Conservation (phyloP, 306 rosid genomes). For the Luffa acutangula region DNA sequence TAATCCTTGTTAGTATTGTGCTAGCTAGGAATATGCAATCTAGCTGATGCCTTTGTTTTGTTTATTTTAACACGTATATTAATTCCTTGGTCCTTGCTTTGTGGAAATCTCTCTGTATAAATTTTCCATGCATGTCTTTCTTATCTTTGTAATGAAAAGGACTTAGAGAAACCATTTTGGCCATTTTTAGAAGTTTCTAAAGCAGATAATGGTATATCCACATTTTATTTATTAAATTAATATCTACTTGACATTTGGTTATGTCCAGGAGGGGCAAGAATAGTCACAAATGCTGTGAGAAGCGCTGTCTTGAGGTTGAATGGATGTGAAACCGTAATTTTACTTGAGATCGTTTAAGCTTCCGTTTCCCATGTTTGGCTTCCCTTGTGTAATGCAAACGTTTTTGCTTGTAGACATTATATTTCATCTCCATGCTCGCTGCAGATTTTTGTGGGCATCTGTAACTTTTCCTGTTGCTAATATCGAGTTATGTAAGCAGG, state of each 20-base stretch:
- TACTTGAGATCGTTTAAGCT: background rate
- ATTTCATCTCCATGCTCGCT: background rate
- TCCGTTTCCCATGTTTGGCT: background rate
- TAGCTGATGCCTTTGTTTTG: background rate
- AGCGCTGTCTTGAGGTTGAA: background rate
- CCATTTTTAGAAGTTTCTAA: background rate
- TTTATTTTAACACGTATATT: background rate
- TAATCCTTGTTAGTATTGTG: background rate
- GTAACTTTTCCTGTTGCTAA: background rate
- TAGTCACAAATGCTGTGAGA: background rate
- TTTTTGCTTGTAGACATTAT: background rate
- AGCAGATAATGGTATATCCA: background rate
- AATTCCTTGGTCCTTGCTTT: background rate
- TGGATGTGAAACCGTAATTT: background rate
- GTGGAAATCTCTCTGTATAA: background rate
- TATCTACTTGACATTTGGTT: background rate
- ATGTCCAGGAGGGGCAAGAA: conserved; percentile 8
- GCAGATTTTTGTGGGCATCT: conserved; percentile 4
- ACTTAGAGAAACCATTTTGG: too few relatives aligned
- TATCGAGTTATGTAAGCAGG: background rate
- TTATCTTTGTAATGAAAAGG: background rate
- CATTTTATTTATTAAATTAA: background rate
- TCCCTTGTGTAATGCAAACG: background rate
- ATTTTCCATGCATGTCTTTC: background rate
- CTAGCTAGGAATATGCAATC: background rate